phyloP scores from a whole-genome alignment of 2,329 filamentous ascomycete species.

The Monosporascus sp. region DNA sequence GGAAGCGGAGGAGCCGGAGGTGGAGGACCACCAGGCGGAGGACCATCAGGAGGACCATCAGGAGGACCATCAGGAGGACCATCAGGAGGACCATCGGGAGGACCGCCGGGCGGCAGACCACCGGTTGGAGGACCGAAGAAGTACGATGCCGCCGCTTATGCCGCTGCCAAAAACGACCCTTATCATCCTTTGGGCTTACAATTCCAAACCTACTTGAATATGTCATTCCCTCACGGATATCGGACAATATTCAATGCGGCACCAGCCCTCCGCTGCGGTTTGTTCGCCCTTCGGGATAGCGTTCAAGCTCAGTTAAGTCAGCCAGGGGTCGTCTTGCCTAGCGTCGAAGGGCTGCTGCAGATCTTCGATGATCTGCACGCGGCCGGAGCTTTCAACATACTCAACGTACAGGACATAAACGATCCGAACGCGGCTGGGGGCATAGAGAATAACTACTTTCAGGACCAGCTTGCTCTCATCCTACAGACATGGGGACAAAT shows the following conservation, averaged over 20 bases:
- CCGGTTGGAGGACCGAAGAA: too few species aligned
- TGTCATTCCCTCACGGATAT: constrained; percentile 6
- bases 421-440: neutral
- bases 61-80: neutral
- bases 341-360: neutral
- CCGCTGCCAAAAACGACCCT: too few species aligned
- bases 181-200: neutral
- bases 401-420: neutral
- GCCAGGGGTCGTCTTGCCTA: constrained; percentile 1
- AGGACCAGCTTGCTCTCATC: neutral
- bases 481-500: neutral
- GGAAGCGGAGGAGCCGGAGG: neutral
- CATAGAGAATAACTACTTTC: neutral
- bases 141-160: too few species aligned
- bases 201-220: neutral
- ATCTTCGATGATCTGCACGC: neutral
- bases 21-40: neutral
- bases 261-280: constrained; percentile 2
- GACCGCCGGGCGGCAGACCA: neutral
- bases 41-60: neutral
- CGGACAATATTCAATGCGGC: constrained; percentile 1
- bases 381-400: neutral
- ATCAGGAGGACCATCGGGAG: neutral
- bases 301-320: constrained; percentile 7
- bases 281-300: constrained; percentile 11